Evolutionary conservation across 192 early-diverging fungal genomes (phyloP), one percentile per base, ranked within the genome.

Genomic region (Backusella macrospora): DNA sequence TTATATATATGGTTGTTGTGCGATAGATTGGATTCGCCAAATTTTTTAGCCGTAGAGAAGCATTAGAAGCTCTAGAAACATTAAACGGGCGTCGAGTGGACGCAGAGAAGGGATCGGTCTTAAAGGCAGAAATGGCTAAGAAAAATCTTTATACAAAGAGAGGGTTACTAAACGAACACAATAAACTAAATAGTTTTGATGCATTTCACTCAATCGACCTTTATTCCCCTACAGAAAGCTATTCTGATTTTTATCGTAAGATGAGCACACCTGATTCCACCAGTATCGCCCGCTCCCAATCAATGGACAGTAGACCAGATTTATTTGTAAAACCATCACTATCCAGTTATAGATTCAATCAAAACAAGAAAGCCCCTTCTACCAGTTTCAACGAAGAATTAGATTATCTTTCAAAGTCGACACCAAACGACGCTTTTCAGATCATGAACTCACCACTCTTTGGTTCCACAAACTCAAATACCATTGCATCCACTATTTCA

Each of bases 81-180:
- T 84, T 99, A 55, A 95, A 87, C 21, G 97, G 97, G 6, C 88
- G 95, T 66, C 94, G 91, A 78, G 92, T 97, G n/a, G 96, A 98
- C 74, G 91, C 92, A 13, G 96, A 98, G 45, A 69, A 69, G 13
- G 67, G 67, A 74, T 90, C 87, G 37, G 82, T 94, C 21, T 89
- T 99, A 49, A 99, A 99, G 82, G 98, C 97, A 6, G 97, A 98
- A 80, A 95, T 99, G 93, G 98, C 98, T 42, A 98, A 97, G 79
- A 99, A 98, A 88, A 98, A 99, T 80, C 86, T 99, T 71, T 94
- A 96, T 82, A 96, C 94, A 65, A 94, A 92, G 74, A 89, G 95
- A 63, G 94, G 93, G 10, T 46, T 75, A 26, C 69, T 68, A 40
- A 75, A 62, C 21, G 74, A 75, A 16, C 74, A 63, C 21, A 59